These are phyloP conservation scores for Kernera saxatilis DNA, from an alignment of 345 rosid species.

Conservation along the genomic window DNA sequence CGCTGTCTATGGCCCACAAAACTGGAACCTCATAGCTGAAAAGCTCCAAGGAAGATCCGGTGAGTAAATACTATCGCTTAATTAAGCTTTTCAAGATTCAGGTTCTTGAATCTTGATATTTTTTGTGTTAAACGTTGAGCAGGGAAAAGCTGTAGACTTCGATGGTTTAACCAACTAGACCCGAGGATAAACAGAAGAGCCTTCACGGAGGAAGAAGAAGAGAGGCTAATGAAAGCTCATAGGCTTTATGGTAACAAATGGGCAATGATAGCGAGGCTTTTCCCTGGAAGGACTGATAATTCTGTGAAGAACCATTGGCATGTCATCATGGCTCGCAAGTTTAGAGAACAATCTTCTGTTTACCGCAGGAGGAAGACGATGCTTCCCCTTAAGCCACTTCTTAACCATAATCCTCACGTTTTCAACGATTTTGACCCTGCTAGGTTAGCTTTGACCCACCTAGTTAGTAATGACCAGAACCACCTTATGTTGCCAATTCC, in stretches of 20 bases:
- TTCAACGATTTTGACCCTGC: not conserved
- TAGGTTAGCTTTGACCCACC: slow-evolving; percentile 7
- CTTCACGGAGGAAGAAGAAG: slow-evolving; percentile 35
- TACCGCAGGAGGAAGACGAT: slow-evolving; percentile 21
- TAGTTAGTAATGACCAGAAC: slow-evolving; percentile 10
- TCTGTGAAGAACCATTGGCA: slow-evolving; percentile 41
- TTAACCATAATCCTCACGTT: not conserved
- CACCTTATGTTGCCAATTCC: slow-evolving; percentile 13
- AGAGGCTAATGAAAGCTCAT: slow-evolving; percentile 32
- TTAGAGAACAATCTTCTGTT: slow-evolving; percentile 31
- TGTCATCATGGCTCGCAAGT: slow-evolving; percentile 35
- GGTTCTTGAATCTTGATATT: not conserved
- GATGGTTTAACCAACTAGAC: slow-evolving; percentile 38
- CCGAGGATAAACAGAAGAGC: slow-evolving; percentile 34
- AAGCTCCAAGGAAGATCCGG: slow-evolving; percentile 93
- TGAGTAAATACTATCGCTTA: slow-evolving; percentile 8
- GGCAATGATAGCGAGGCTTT: slow-evolving; percentile 39
- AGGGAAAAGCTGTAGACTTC: slow-evolving; percentile 36
- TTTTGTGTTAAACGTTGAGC: not conserved
- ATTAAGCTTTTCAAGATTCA: not conserved
- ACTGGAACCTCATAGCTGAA: slow-evolving; percentile 90
- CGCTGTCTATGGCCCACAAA: slow-evolving; percentile 75
- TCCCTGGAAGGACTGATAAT: slow-evolving; percentile 38
- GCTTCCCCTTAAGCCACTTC: slow-evolving; percentile 10
- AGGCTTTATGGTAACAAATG: slow-evolving; percentile 36